Conservation (phyloP, 164 flowering plant genomes). For the Magnolia kwangsiensis region DNA sequence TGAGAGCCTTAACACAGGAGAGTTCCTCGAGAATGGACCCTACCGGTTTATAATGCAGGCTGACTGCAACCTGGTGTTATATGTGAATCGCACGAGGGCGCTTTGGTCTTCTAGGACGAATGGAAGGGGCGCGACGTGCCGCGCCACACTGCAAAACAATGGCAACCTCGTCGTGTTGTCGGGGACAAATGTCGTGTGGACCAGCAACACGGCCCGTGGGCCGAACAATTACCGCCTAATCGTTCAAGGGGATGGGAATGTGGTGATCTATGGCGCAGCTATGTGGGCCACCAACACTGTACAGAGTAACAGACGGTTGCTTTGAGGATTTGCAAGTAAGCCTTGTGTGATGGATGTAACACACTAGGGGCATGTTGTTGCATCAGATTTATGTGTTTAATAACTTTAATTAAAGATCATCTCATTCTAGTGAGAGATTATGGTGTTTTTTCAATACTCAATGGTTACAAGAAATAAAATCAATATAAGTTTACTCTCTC, state of each 20-base stretch:
- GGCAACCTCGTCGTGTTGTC: slow-evolving; percentile 13
- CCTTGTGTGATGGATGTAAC: no score
- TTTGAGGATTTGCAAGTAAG: background rate
- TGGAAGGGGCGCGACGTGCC: slow-evolving; percentile 8
- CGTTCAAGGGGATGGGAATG: slow-evolving; percentile 23
- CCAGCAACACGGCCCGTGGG: slow-evolving; percentile 5
- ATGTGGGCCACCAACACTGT: slow-evolving; percentile 26
- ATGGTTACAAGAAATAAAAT: no score
- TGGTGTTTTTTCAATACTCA: no score
- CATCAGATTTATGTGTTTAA: no score
- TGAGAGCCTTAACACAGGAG: slow-evolving; percentile 7
- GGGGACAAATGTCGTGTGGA: slow-evolving; percentile 14
- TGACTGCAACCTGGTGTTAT: slow-evolving; percentile 15
- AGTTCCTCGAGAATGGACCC: slow-evolving; percentile 15
- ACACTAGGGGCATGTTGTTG: no score
- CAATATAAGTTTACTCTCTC: no score
- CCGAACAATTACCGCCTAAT: slow-evolving; percentile 14
- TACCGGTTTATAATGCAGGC: slow-evolving; percentile 15
- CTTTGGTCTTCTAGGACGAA: slow-evolving; percentile 12
- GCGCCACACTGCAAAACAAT: slow-evolving; percentile 8
- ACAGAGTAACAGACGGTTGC: slow-evolving; percentile 6
- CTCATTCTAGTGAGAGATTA: no score
- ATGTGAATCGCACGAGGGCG: slow-evolving; percentile 4
- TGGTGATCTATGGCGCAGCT: slow-evolving; percentile 22
- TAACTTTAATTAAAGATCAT: no score